These are phyloP conservation scores for Penicillium manginii DNA, from an alignment of 495 filamentous ascomycete genomes.

Conservation along the genomic window DNA sequence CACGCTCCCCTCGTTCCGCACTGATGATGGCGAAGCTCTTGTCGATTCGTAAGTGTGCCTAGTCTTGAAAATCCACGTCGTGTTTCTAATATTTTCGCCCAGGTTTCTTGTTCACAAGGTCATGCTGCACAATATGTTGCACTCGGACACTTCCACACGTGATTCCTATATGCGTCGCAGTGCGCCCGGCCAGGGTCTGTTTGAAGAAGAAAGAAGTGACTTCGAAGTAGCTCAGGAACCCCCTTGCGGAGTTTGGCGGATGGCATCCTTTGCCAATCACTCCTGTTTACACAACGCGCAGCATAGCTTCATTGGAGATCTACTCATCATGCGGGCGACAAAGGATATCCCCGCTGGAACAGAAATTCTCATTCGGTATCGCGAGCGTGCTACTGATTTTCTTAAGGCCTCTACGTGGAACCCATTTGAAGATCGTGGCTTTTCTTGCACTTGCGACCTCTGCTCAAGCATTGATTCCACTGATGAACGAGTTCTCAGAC, in stretches of 20 bases:
- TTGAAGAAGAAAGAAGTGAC: background rate
- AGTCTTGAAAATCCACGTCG: background rate
- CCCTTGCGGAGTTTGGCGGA: constrained; percentile 53
- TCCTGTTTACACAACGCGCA: constrained; percentile 50
- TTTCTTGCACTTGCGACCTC: background rate
- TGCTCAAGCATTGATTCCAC: background rate
- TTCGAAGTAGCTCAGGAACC: background rate
- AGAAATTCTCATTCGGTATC: constrained; percentile 45
- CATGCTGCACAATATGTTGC: background rate
- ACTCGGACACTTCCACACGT: background rate
- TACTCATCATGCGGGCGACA: constrained; percentile 57
- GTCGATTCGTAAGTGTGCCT: background rate
- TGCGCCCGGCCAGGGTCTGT: background rate
- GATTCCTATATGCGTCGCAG: background rate
- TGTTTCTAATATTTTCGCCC: background rate
- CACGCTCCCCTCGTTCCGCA: background rate
- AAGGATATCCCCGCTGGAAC: constrained; percentile 46
- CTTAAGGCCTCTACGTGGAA: background rate
- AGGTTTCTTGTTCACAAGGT: background rate
- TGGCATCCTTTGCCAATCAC: constrained; percentile 60
- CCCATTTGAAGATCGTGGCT: background rate
- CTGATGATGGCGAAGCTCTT: background rate
- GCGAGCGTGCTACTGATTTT: background rate
- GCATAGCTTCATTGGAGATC: constrained; percentile 61
- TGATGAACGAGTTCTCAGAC: background rate